phyloP scores from a whole-genome alignment of 352 stramenopile species.

The Phytophthora podocarpi region DNA sequence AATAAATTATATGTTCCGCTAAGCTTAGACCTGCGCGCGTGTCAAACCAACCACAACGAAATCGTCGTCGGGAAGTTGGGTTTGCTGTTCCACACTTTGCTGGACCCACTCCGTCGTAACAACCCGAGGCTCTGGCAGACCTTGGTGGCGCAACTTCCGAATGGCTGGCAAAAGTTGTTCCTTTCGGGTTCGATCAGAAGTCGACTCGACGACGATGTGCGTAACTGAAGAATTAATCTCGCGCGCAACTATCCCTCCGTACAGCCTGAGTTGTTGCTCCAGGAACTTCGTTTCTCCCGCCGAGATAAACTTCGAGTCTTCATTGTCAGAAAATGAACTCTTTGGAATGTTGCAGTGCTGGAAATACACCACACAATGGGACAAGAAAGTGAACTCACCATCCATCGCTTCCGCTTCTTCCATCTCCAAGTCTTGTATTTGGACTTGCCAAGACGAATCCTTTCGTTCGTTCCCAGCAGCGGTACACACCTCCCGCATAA shows the following conservation, averaged over 20 bases:
- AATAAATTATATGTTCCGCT: constrained; percentile 48
- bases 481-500: constrained; percentile 51
- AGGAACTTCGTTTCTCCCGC: constrained; percentile 53
- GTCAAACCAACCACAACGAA: constrained; percentile 63
- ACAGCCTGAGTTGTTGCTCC: constrained; percentile 64
- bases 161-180: constrained; percentile 50
- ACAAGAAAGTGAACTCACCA: constrained; percentile 66
- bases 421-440: constrained; percentile 41
- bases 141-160: constrained; percentile 49
- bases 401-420: constrained; percentile 80
- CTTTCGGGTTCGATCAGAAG: constrained; percentile 34
- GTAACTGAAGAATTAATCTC: constrained; percentile 59
- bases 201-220: constrained; percentile 55
- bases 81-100: constrained; percentile 45
- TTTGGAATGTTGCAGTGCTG: constrained; percentile 21
- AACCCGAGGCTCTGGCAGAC: constrained; percentile 50
- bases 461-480: not conserved
- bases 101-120: constrained; percentile 73
- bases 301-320: constrained; percentile 26
- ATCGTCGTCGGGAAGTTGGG: constrained; percentile 57
- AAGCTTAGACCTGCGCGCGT: not conserved
- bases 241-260: constrained; percentile 46
- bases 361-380: constrained; percentile 77
- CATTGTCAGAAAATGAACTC: not conserved
- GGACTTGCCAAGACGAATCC: constrained; percentile 52